These are phyloP conservation scores for Vitis labrusca DNA, from an alignment of 164 flowering plant genomes.

Conservation along the genomic window DNA sequence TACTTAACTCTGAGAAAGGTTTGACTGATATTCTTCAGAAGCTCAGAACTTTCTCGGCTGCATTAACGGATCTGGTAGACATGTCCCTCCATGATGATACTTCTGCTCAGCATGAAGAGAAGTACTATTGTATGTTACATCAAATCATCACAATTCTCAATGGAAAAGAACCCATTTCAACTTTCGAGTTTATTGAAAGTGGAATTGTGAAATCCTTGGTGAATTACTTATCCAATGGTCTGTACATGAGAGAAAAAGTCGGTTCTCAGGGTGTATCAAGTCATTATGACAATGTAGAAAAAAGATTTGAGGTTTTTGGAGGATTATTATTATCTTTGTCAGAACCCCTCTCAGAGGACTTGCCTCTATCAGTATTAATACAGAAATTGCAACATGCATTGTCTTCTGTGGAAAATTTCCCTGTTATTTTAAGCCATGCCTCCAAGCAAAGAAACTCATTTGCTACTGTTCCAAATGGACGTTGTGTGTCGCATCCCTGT, in stretches of 20 bases:
- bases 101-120: constrained; percentile 42
- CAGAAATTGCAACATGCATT: constrained; percentile 67
- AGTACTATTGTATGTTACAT: constrained; percentile 38
- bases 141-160: constrained; percentile 53
- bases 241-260: constrained; percentile 24
- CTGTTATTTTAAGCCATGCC: constrained; percentile 51
- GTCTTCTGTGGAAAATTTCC: constrained; percentile 73
- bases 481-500: constrained; percentile 49
- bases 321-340: constrained; percentile 40
- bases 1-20: constrained; percentile 41
- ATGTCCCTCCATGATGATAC: constrained; percentile 18
- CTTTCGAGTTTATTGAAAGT: constrained; percentile 93
- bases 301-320: constrained; percentile 66
- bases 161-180: constrained; percentile 70
- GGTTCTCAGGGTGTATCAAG: constrained; percentile 9
- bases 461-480: constrained; percentile 69
- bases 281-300: constrained; percentile 29
- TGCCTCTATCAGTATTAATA: constrained; percentile 41
- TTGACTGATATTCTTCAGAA: constrained; percentile 63
- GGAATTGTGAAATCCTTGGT: constrained; percentile 67
- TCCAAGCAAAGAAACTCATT: constrained; percentile 43
- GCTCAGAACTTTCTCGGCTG: constrained; percentile 46
- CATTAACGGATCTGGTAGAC: constrained; percentile 41
- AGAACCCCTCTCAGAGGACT: constrained; percentile 24
- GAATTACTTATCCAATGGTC: constrained; percentile 61